Conservation (phyloP, 202 grass and related monocot genomes). For the Carex arenaria region DNA sequence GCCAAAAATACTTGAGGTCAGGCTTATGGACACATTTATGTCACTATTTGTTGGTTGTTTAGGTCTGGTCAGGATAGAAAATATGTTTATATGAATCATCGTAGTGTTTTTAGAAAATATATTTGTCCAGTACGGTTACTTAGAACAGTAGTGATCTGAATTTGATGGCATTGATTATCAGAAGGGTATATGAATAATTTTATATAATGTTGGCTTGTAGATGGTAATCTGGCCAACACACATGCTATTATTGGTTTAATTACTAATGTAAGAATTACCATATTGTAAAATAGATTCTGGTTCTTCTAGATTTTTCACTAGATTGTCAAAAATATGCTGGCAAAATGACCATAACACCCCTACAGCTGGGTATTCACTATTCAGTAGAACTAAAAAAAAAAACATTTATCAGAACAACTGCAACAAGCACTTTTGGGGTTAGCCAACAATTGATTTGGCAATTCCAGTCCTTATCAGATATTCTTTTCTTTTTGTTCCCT, state of each 20-base stretch:
- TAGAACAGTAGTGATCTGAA: too few relatives aligned
- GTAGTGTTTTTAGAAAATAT: neutral
- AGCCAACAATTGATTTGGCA: neutral
- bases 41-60: too few relatives aligned
- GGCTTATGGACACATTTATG: too few relatives aligned
- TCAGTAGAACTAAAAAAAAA: neutral
- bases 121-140: neutral
- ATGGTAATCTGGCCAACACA: too few relatives aligned
- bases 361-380: neutral
- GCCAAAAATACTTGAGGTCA: neutral
- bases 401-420: neutral
- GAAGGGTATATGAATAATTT: too few relatives aligned
- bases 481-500: neutral
- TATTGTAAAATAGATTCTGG: neutral
- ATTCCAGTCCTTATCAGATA: neutral
- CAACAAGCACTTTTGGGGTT: neutral
- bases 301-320: neutral
- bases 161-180: too few relatives aligned
- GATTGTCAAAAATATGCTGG: neutral
- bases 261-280: neutral
- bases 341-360: neutral
- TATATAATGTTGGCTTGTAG: too few relatives aligned
- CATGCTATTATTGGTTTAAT: too few relatives aligned
- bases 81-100: too few relatives aligned
- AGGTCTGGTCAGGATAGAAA: too few relatives aligned